Evolutionary conservation across 2,329 filamentous ascomycete species (phyloP).

Genomic region (Didymosphaeria variabile): DNA sequence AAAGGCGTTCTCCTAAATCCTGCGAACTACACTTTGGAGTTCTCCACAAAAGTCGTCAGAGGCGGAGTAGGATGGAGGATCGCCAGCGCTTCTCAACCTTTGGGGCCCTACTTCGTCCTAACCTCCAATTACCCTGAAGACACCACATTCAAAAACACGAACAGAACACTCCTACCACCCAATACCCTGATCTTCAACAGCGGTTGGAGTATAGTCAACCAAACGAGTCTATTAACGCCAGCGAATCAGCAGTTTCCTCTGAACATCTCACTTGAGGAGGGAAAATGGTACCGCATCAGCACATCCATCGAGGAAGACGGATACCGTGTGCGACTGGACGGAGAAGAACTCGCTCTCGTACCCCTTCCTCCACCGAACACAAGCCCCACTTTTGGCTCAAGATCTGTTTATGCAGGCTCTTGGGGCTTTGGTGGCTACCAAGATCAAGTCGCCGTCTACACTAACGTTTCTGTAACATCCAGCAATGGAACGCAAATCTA

Average conservation of each 20-base stretch:
- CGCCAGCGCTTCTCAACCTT: constrained; percentile 28
- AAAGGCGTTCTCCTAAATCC: too few species aligned
- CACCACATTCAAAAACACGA: too few species aligned
- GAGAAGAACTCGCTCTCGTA: constrained; percentile 21
- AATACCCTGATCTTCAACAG: too few species aligned
- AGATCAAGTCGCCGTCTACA: constrained; percentile 51
- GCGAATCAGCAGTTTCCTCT: too few species aligned
- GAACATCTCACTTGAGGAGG: constrained; percentile 25
- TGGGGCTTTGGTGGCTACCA: constrained; percentile 56
- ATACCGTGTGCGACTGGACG: constrained; percentile 42
- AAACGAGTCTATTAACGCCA: too few species aligned
- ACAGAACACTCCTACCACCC: too few species aligned
- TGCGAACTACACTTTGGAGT: constrained; percentile 22
- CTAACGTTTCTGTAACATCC: constrained; percentile 39
- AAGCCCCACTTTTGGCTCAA: not conserved
- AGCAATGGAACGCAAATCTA: constrained; percentile 35
- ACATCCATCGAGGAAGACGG: constrained; percentile 40
- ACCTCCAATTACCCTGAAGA: too few species aligned
- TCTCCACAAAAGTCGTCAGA: constrained; percentile 50
- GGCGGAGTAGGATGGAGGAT: constrained; percentile 53
- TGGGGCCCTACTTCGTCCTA: constrained; percentile 32
- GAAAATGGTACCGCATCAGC: constrained; percentile 51
- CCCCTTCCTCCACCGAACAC: too few species aligned
- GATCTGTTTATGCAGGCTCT: constrained; percentile 26
- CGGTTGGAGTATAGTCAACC: too few species aligned